Evolutionary conservation across 495 filamentous ascomycete species (phyloP).

Genomic region (Neurospora tetraspora): DNA sequence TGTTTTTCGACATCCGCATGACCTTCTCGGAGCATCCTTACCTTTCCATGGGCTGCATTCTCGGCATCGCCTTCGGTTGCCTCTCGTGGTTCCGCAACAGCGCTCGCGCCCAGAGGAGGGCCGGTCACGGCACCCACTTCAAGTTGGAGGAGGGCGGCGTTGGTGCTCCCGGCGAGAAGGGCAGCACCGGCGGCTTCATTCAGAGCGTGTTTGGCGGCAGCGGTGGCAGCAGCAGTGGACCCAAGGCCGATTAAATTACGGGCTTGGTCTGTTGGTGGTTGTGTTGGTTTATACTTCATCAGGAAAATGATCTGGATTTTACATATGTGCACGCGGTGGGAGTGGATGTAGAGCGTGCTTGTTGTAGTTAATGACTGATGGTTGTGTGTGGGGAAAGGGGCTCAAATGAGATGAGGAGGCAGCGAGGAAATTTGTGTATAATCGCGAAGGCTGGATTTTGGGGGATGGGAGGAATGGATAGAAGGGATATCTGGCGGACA

Average conservation of each 20-base stretch:
- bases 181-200: background rate
- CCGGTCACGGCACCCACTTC: slow-evolving; percentile 3
- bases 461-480: background rate
- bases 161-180: background rate
- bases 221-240: background rate
- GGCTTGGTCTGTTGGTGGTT: background rate
- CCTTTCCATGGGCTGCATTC: slow-evolving; percentile 51
- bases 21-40: slow-evolving; percentile 64
- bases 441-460: background rate
- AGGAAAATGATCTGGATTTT: background rate
- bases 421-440: background rate
- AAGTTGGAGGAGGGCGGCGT: slow-evolving; percentile 5
- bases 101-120: background rate
- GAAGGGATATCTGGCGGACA: background rate
- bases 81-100: slow-evolving; percentile 10
- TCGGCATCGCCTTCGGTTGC: slow-evolving; percentile 40
- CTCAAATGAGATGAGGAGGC: background rate
- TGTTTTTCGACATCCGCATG: slow-evolving; percentile 66
- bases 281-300: background rate
- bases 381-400: background rate
- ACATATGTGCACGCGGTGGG: background rate
- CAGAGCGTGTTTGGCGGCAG: background rate
- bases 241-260: slow-evolving; percentile 7
- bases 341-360: background rate
- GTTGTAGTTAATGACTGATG: background rate